A percentile compares a stretch with the other conserved stretches of the same genome.
phyloP scores from a whole-genome alignment of 257 asterid genomes.

The Nicotiana benthamiana region DNA sequence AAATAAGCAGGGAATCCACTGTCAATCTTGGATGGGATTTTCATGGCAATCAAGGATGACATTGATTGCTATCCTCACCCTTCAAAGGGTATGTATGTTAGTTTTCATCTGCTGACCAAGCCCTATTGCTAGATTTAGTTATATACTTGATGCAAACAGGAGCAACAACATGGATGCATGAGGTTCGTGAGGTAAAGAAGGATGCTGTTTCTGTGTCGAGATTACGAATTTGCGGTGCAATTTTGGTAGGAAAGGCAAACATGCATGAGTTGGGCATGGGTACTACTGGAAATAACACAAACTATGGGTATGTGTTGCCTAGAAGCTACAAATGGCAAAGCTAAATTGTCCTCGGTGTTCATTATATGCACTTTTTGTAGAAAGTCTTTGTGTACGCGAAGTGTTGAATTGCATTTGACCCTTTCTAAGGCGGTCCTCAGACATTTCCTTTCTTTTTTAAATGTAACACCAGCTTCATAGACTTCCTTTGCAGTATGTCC shows the following conservation, averaged over 20 bases:
- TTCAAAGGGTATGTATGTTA: slow-evolving; percentile 51
- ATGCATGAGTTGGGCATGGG: slow-evolving; percentile 99
- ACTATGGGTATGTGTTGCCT: slow-evolving; percentile 58
- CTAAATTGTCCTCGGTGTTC: background rate
- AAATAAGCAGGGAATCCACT: slow-evolving; percentile 62
- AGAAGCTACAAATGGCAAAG: background rate
- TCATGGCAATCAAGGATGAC: slow-evolving; percentile 95
- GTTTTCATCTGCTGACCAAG: slow-evolving; percentile 1
- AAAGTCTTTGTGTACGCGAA: background rate
- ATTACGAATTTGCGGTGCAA: slow-evolving; percentile 84
- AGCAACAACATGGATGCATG: slow-evolving; percentile 82
- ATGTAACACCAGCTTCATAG: background rate
- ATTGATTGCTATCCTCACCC: slow-evolving; percentile 86
- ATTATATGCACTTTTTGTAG: background rate
- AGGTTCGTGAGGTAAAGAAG: slow-evolving; percentile 59
- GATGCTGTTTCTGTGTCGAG: slow-evolving; percentile 75
- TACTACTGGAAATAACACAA: slow-evolving; percentile 91
- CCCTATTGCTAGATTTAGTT: background rate
- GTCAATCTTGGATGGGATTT: slow-evolving; percentile 86
- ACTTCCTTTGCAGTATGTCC: background rate
- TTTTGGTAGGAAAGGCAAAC: slow-evolving; percentile 96
- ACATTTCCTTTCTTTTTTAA: background rate
- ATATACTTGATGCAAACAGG: slow-evolving; percentile 42
- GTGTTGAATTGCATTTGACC: background rate
- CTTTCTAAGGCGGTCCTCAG: background rate